Conservation (phyloP, 1,284 basidiomycete species). For the Retiboletus flavoniger region DNA sequence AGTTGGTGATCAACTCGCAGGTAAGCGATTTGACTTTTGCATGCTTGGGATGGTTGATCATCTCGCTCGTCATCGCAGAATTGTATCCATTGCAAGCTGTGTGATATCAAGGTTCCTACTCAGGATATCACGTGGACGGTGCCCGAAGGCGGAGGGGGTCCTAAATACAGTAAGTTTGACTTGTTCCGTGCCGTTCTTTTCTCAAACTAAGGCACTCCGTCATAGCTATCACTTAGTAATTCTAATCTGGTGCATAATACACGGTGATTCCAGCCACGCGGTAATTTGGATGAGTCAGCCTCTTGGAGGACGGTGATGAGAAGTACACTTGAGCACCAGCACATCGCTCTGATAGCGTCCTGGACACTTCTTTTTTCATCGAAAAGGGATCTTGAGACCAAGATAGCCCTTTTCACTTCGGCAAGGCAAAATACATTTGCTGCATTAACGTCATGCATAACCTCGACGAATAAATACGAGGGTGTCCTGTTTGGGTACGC, state of each 20-base stretch:
- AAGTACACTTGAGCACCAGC: too few relatives aligned
- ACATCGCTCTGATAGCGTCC: too few relatives aligned
- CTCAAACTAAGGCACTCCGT: background rate
- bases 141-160: slow-evolving; percentile 91
- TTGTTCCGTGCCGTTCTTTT: background rate
- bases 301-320: too few relatives aligned
- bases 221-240: slow-evolving; percentile 21
- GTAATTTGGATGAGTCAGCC: background rate
- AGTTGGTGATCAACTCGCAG: slow-evolving; percentile 96
- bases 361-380: too few relatives aligned
- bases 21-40: slow-evolving; percentile 37
- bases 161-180: slow-evolving; percentile 65
- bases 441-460: too few relatives aligned
- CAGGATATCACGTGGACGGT: slow-evolving; percentile 95
- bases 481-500: too few relatives aligned
- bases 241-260: background rate
- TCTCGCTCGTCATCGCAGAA: slow-evolving; percentile 45
- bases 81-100: slow-evolving; percentile 92
- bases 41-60: background rate
- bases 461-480: too few relatives aligned
- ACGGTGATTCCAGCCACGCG: background rate
- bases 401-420: too few relatives aligned
- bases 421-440: too few relatives aligned
- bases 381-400: too few relatives aligned
- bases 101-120: slow-evolving; percentile 90